Conservation (phyloP, 306 rosid genomes). For the Cucumis hystrix region DNA sequence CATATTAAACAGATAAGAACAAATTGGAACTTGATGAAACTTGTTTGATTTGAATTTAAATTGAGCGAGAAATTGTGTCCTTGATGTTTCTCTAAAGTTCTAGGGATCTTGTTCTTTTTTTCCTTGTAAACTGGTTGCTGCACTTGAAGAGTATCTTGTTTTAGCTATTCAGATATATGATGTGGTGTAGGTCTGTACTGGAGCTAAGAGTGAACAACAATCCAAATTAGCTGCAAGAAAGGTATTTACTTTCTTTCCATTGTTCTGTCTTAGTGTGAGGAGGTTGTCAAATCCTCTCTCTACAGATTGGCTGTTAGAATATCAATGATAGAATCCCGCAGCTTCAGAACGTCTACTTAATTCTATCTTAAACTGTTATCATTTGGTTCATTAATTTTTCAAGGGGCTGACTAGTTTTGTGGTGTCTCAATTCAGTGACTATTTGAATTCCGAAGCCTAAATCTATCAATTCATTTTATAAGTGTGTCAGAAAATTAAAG, state of each 20-base stretch:
- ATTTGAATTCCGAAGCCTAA: not conserved
- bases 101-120: not conserved
- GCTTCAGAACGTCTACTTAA: not conserved
- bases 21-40: not conserved
- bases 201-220: constrained; percentile 89
- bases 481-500: not conserved
- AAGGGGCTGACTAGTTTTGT: not conserved
- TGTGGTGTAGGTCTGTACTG: constrained; percentile 74
- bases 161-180: not conserved
- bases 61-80: not conserved
- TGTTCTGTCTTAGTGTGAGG: not conserved
- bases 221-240: constrained; percentile 93
- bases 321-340: not conserved
- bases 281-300: not conserved
- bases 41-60: not conserved
- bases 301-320: not conserved
- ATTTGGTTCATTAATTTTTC: not conserved
- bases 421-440: not conserved
- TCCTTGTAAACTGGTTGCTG: not conserved
- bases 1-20: not conserved
- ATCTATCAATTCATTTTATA: not conserved
- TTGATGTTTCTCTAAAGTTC: not conserved
- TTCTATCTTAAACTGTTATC: not conserved
- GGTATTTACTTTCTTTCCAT: constrained; percentile 24
- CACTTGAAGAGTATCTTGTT: not conserved